Conservation (phyloP, 2,329 filamentous ascomycete genomes). For the Ophiocordyceps camponoti-saundersi region DNA sequence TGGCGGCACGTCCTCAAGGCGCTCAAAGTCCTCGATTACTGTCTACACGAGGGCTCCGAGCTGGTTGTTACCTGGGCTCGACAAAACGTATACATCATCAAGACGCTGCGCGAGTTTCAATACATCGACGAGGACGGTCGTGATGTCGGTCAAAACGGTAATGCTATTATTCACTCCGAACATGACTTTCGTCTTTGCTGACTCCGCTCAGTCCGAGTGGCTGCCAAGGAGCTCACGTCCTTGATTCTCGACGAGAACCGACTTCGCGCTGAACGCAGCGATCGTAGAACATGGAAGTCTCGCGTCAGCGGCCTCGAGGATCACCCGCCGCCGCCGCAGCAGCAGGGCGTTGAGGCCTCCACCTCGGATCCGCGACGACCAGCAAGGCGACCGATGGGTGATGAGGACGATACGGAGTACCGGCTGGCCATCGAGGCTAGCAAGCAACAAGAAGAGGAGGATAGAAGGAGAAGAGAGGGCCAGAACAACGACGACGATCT, state of each 20-base stretch:
- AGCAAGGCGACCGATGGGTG: conserved; percentile 33
- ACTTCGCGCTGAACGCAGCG: conserved; percentile 73
- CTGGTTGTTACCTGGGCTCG: conserved; percentile 94
- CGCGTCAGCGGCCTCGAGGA: conserved; percentile 89
- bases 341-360: conserved; percentile 8
- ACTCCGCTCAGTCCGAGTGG: conserved; percentile 59
- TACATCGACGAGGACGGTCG: conserved; percentile 91
- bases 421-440: conserved; percentile 84
- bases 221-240: conserved; percentile 87
- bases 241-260: conserved; percentile 89
- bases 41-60: conserved; percentile 91
- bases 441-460: conserved; percentile 88
- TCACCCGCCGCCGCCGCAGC: conserved; percentile 28
- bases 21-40: conserved; percentile 94
- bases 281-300: conserved; percentile 92
- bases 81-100: conserved; percentile 98
- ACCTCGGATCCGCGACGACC: conserved; percentile 24
- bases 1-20: conserved; percentile 98
- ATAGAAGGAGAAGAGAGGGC: conserved; percentile 54
- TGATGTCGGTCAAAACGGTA: conserved; percentile 94
- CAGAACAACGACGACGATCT: conserved; percentile 70
- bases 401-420: conserved; percentile 85
- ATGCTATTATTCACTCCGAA: neutral
- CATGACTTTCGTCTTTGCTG: conserved; percentile 3
- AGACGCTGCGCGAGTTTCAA: conserved; percentile 91